phyloP scores from a whole-genome alignment of 1,139 yeast genomes.

The Candida freyschussii region DNA sequence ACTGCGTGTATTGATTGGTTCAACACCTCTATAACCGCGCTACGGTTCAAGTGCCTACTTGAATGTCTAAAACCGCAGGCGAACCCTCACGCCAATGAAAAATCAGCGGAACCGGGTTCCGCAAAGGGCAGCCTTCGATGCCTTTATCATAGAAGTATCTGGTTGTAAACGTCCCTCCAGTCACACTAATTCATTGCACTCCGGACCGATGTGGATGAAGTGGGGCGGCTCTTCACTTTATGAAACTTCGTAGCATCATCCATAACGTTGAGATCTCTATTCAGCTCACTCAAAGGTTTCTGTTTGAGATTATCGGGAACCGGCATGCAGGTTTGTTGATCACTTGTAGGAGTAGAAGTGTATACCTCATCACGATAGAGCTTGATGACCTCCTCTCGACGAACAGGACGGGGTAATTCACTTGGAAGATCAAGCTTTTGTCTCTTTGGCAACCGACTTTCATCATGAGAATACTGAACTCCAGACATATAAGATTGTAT shows the following conservation, averaged over 20 bases:
- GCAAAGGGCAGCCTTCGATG: too few relatives aligned
- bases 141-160: too few relatives aligned
- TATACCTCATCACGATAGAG: conserved; percentile 12
- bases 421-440: conserved; percentile 12
- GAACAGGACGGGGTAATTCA: conserved; percentile 11
- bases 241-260: neutral
- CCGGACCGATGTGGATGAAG: neutral
- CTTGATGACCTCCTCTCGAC: conserved; percentile 17
- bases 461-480: conserved; percentile 11
- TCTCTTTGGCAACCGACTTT: conserved; percentile 17
- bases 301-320: conserved; percentile 27
- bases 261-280: conserved; percentile 5
- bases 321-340: conserved; percentile 11
- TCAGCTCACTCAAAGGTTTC: conserved; percentile 3
- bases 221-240: conserved; percentile 1
- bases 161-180: too few relatives aligned
- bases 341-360: neutral
- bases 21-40: too few relatives aligned
- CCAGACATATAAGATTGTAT: conserved; percentile 9
- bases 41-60: too few relatives aligned
- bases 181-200: too few relatives aligned
- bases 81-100: too few relatives aligned
- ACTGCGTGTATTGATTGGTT: too few relatives aligned
- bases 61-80: too few relatives aligned
- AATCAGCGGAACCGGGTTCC: too few relatives aligned